Conservation (phyloP, 1,139 yeast species). For the Yamadazyma conglobata region DNA sequence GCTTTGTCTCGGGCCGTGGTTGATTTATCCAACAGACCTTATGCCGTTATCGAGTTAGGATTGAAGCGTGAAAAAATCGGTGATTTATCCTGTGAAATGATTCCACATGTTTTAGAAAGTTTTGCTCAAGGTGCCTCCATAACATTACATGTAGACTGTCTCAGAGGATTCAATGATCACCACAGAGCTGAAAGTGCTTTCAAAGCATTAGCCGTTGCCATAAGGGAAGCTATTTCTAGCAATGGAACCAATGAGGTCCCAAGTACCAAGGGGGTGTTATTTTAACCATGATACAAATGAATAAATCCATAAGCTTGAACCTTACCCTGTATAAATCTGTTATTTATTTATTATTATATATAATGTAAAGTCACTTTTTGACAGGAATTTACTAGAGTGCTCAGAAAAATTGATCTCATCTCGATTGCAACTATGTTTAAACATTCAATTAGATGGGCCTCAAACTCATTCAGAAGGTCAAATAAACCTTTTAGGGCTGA, state of each 20-base stretch:
- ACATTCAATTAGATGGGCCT: conserved; percentile 5
- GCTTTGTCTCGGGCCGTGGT: conserved; percentile 93
- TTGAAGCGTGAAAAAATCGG: conserved; percentile 91
- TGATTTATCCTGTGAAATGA: conserved; percentile 90
- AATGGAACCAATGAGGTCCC: conserved; percentile 92
- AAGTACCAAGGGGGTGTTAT: conserved; percentile 90
- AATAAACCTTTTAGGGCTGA: conserved; percentile 11
- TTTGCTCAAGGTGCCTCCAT: conserved; percentile 90
- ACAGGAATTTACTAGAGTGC: no score
- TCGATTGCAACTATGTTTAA: conserved; percentile 2
- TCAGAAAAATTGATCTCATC: no score
- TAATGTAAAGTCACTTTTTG: no score
- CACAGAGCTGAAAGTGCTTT: conserved; percentile 96
- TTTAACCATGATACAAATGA: conserved; percentile 22
- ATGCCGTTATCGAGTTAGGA: conserved; percentile 84
- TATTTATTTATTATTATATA: conserved; percentile 1
- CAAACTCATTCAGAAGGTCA: conserved; percentile 8
- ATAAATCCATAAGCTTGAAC: neutral
- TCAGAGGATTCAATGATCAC: conserved; percentile 92
- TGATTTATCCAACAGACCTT: conserved; percentile 90
- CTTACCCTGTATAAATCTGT: neutral
- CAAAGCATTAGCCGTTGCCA: conserved; percentile 90
- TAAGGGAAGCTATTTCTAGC: conserved; percentile 76
- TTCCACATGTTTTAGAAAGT: conserved; percentile 91
- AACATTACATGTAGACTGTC: conserved; percentile 90